Evolutionary conservation across 75 land plant genomes (phyloP), one percentile per base, ranked within the genome.

Genomic region (Selaginella tamariscina): DNA sequence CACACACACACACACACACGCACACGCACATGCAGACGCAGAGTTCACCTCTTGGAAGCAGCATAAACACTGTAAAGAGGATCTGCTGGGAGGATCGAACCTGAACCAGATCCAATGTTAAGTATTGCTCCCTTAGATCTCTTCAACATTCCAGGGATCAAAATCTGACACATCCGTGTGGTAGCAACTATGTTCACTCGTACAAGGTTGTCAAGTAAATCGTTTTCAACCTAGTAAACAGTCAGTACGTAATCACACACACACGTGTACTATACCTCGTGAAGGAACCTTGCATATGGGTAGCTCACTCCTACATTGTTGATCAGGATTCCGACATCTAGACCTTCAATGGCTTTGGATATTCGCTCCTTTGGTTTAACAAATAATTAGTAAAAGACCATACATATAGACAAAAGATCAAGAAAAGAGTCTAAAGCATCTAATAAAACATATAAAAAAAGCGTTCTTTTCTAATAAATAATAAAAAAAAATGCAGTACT

Each of bases 41-140:
- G n/a, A n/a, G n/a, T 86, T 72, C 75, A 95, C 97, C 86, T 87
- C 81, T 95, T 95, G 26, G 89, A 84, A 31, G 89, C 99, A 30
- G 89, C 89, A 75, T 95, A 95, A 49, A 95, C 74, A 2, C 85
- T 67, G 56, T 85, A 91, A 20, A 95, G 85, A 56, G 99, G 99
- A 70, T 85, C 81, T 0, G 97, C 83, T 18, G 97, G 92, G 29
- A 95, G 56, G n/a, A 84, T 80, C 54, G 72, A 69, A 5, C 86
- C 83, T 55, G 89, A 82, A 0, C 97, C 99, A 18, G 99, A 95
- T 1, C 99, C 99, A 31, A 95, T 70, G 55, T 90, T 90, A 18
- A 95, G 78, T 29, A 95, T 90, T 1, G 95, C 95, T 0, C 99
- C 99, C 27, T 65, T 79, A 74, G 74, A 83, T 70, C 83, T 81